These are phyloP conservation scores for Cyamopsis tetragonoloba DNA, from an alignment of 306 rosid genomes.

Conservation along the genomic window DNA sequence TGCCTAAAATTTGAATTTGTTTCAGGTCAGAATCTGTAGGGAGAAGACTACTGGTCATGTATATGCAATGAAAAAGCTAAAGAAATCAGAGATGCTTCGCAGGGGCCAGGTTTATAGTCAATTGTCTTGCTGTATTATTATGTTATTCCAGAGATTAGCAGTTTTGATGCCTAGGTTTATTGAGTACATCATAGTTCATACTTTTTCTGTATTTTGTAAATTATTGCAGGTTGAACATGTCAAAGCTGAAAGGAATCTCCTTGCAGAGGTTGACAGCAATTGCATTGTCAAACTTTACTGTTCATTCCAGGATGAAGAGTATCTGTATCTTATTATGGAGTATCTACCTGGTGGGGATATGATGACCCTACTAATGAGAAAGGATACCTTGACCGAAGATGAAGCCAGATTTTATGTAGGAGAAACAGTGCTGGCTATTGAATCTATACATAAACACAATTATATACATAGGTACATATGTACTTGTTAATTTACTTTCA, in stretches of 20 bases:
- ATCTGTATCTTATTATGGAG: conserved; percentile 94
- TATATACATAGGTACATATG: conserved; percentile 78
- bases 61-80: conserved; percentile 97
- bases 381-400: conserved; percentile 88
- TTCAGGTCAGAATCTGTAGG: conserved; percentile 93
- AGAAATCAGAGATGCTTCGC: conserved; percentile 99
- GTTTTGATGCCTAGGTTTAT: conserved; percentile 11
- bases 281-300: conserved; percentile 95
- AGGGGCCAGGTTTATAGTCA: conserved; percentile 82
- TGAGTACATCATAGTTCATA: conserved; percentile 10
- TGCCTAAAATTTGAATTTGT: conserved; percentile 35
- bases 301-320: conserved; percentile 93
- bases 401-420: conserved; percentile 95
- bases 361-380: conserved; percentile 99
- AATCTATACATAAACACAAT: conserved; percentile 93
- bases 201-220: conserved; percentile 14
- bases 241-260: conserved; percentile 95
- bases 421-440: conserved; percentile 86
- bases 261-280: conserved; percentile 97
- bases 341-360: conserved; percentile 98
- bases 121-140: conserved; percentile 24
- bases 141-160: background rate
- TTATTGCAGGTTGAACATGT: conserved; percentile 87
- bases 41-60: conserved; percentile 82
- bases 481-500: conserved; percentile 13